A percentile compares a stretch with the other conserved stretches of the same genome.
These are phyloP conservation scores for Rhodofomes roseus DNA, from an alignment of 1,284 basidiomycete species.

Conservation along the genomic window DNA sequence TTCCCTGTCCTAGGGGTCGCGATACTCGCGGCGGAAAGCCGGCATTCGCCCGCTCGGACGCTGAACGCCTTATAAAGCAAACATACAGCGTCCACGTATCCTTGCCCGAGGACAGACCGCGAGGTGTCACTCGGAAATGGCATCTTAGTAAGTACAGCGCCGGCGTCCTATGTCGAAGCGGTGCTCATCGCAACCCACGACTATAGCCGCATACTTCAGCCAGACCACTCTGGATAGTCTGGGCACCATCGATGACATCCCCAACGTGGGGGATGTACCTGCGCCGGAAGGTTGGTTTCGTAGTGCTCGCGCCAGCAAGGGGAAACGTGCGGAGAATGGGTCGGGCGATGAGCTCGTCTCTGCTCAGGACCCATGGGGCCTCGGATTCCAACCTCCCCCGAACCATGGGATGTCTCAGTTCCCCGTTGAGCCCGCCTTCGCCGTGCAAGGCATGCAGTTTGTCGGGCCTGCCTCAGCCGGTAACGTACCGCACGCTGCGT, in stretches of 20 bases:
- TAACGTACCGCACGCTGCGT: conserved; percentile 3
- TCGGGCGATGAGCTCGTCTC: conserved; percentile 24
- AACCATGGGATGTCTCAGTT: conserved; percentile 16
- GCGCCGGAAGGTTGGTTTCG: conserved; percentile 75
- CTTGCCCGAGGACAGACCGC: conserved; percentile 60
- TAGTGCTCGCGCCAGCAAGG: conserved; percentile 67
- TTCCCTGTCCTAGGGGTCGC: conserved; percentile 17
- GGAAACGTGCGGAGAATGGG: conserved; percentile 44
- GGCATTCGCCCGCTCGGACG: conserved; percentile 25
- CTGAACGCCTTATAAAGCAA: conserved; percentile 63
- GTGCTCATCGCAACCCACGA: conserved; percentile 2
- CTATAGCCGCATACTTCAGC: conserved; percentile 74
- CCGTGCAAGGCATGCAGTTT: conserved; percentile 13
- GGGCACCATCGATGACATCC: conserved; percentile 62
- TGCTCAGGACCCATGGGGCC: conserved; percentile 27
- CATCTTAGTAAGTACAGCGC: conserved; percentile 61
- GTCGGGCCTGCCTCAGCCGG: conserved; percentile 7
- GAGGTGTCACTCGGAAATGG: conserved; percentile 71
- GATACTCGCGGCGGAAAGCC: conserved; percentile 20
- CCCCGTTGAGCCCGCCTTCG: conserved; percentile 13
- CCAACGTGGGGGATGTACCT: conserved; percentile 54
- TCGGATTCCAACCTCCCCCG: conserved; percentile 15
- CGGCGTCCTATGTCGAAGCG: neutral
- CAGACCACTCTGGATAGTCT: conserved; percentile 67
- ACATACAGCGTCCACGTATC: conserved; percentile 80